Evolutionary conservation across 148 eudicot genomes (phyloP).

Genomic region (Camellia sinensis): DNA sequence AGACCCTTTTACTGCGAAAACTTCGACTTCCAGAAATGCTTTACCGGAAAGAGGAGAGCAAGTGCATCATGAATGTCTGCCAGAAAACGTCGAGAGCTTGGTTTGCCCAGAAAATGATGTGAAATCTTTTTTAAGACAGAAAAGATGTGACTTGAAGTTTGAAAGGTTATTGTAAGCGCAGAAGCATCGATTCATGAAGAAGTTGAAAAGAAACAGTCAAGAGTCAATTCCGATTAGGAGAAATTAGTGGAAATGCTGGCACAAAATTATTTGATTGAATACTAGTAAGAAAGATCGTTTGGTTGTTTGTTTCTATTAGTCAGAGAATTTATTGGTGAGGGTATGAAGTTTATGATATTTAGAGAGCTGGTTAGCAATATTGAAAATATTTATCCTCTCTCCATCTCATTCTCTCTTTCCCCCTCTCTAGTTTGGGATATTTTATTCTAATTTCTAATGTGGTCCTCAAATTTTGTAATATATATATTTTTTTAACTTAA

Average conservation of each 20-base stretch:
- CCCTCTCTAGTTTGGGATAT: neutral
- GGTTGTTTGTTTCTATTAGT: neutral
- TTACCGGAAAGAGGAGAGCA: neutral
- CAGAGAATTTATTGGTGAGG: neutral
- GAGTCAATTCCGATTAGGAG: neutral
- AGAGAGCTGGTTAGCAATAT: neutral
- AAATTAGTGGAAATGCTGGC: neutral
- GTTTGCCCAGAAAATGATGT: neutral
- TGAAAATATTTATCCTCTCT: neutral
- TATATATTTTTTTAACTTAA: no score
- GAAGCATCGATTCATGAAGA: neutral
- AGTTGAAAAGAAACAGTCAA: constrained; percentile 1
- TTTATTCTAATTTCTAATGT: no score
- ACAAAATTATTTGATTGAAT: neutral
- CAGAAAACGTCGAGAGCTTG: neutral
- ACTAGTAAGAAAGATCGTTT: neutral
- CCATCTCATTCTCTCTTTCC: neutral
- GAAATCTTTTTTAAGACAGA: constrained; percentile 3
- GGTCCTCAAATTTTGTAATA: no score
- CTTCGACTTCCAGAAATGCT: neutral
- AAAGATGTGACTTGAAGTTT: constrained; percentile 5
- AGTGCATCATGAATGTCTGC: neutral
- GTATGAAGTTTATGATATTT: neutral
- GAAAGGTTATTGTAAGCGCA: neutral
- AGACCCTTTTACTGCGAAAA: neutral